phyloP scores from a whole-genome alignment of 768 basidiomycete genomes.

The Leccinellum luteum region DNA sequence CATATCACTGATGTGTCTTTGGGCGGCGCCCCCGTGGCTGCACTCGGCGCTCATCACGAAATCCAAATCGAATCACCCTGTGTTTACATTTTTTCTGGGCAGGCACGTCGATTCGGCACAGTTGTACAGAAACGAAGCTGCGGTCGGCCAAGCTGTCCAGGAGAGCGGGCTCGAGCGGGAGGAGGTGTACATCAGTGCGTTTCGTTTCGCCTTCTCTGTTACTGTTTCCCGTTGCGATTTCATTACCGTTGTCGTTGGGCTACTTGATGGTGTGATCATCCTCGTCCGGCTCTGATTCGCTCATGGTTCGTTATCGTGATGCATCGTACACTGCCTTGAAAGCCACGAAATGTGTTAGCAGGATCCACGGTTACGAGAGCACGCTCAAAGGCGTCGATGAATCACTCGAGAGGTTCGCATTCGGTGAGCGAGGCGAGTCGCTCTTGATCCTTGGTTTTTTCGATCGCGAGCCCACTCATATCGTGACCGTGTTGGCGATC shows the following conservation, averaged over 20 bases:
- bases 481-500: neutral
- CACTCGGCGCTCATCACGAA: neutral
- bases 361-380: slow-evolving; percentile 60
- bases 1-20: neutral
- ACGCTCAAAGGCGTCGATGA: slow-evolving; percentile 57
- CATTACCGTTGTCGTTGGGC: too few species aligned
- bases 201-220: neutral
- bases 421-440: slow-evolving; percentile 41
- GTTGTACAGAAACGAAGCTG: slow-evolving; percentile 61
- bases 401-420: slow-evolving; percentile 54
- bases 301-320: neutral
- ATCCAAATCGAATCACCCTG: neutral
- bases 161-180: slow-evolving; percentile 54
- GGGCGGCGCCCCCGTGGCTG: slow-evolving; percentile 26
- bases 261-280: too few species aligned
- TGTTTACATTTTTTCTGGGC: neutral
- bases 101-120: slow-evolving; percentile 78
- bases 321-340: neutral
- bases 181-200: slow-evolving; percentile 69
- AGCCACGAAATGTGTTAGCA: slow-evolving; percentile 63
- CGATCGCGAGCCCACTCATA: neutral
- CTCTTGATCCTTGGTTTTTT: neutral
- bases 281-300: too few species aligned
- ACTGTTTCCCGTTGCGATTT: too few species aligned
- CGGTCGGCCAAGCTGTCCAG: slow-evolving; percentile 56